Conservation (phyloP, 176 grass and related monocot species). For the Cymbopogon citratus region DNA sequence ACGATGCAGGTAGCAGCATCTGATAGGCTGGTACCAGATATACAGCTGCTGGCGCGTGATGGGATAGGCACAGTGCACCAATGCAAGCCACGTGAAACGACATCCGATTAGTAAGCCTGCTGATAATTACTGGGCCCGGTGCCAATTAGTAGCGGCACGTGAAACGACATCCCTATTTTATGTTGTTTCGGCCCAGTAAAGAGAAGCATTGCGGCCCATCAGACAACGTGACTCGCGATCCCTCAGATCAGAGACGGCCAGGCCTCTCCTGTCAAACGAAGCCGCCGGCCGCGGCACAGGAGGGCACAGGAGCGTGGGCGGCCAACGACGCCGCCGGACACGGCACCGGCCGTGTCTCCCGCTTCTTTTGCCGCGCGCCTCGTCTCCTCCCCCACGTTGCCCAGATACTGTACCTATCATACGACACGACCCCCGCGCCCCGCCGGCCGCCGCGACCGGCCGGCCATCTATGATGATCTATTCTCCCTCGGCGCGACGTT, state of each 20-base stretch:
- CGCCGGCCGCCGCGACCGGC: neutral
- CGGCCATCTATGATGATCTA: neutral
- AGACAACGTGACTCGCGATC: too few relatives aligned
- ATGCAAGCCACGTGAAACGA: too few relatives aligned
- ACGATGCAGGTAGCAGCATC: neutral
- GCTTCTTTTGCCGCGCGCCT: neutral
- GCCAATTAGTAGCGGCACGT: too few relatives aligned
- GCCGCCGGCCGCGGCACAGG: slow-evolving; percentile 10
- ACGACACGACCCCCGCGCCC: neutral
- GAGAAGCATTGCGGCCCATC: too few relatives aligned
- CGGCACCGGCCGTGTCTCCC: neutral
- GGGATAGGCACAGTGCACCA: too few relatives aligned
- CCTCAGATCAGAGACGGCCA: too few relatives aligned
- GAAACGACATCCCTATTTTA: too few relatives aligned
- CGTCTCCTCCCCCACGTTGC: neutral
- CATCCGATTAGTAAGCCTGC: too few relatives aligned
- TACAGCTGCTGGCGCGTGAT: neutral
- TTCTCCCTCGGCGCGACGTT: neutral
- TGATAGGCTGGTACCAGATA: neutral
- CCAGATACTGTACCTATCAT: too few relatives aligned
- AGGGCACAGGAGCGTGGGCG: neutral
- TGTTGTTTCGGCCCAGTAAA: too few relatives aligned
- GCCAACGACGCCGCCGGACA: neutral
- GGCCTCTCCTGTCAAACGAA: neutral
- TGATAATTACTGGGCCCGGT: too few relatives aligned